A percentile compares a stretch with the other conserved stretches of the same genome.
Evolutionary conservation across 2,329 filamentous ascomycete genomes (phyloP).

Genomic region (Fusarium sp.): DNA sequence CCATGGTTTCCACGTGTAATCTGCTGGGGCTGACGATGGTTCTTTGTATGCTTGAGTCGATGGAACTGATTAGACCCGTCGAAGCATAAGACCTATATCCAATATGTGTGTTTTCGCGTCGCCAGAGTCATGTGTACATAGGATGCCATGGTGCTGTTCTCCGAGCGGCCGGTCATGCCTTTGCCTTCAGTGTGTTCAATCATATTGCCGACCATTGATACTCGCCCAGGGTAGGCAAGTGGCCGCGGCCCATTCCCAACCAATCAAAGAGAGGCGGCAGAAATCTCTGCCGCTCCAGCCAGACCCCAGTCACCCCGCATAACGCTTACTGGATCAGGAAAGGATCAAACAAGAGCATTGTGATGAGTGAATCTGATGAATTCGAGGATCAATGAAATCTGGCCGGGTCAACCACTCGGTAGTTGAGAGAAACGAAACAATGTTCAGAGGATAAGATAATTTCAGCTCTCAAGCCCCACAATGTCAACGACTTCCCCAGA

Average conservation of each 20-base stretch:
- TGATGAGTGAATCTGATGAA: not conserved
- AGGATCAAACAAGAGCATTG: not conserved
- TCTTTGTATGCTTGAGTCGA: too few species aligned
- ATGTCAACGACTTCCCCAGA: not conserved
- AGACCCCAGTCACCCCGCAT: not conserved
- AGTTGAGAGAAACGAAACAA: not conserved
- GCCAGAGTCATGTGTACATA: not conserved
- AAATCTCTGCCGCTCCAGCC: not conserved
- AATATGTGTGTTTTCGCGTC: accelerated
- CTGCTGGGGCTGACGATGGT: not conserved
- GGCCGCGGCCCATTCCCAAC: not conserved
- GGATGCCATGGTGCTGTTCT: not conserved
- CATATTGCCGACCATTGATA: not conserved
- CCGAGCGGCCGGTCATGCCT: not conserved
- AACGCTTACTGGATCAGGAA: not conserved
- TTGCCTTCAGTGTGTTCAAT: not conserved
- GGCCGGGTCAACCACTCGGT: not conserved
- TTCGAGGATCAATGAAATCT: not conserved
- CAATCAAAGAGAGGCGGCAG: not conserved
- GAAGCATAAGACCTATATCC: accelerated
- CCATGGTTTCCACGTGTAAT: not conserved
- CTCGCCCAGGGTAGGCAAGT: not conserved
- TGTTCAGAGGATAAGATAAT: not conserved
- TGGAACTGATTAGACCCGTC: not conserved
- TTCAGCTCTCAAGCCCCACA: not conserved